Conservation (phyloP, 768 basidiomycete genomes). For the Brasilioporus rufonigricans region DNA sequence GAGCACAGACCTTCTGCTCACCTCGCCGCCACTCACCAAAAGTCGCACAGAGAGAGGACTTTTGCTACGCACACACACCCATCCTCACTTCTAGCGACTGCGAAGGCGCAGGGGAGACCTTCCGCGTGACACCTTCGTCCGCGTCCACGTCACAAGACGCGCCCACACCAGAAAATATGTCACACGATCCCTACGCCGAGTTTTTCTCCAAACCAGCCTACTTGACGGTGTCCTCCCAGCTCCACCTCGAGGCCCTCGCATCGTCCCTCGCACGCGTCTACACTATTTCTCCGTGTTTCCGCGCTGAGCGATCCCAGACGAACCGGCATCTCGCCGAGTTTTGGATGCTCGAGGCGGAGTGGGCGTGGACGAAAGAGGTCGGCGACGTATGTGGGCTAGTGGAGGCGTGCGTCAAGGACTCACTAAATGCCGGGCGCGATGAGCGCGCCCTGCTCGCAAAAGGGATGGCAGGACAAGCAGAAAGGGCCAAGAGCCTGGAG, state of each 20-base stretch:
- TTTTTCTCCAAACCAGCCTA: conserved; percentile 79
- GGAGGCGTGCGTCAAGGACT: conserved; percentile 51
- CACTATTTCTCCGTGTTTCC: conserved; percentile 91
- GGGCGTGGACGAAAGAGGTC: conserved; percentile 56
- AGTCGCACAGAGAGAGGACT: conserved; percentile 62
- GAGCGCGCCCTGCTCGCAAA: conserved; percentile 35
- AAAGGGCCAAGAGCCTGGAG: conserved; percentile 35
- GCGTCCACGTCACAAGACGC: conserved; percentile 8
- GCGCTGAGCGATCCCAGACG: conserved; percentile 88
- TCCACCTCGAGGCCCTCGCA: conserved; percentile 89
- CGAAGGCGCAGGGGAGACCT: conserved; percentile 94
- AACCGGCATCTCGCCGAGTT: conserved; percentile 95
- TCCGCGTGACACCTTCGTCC: conserved; percentile 54
- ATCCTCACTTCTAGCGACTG: conserved; percentile 90
- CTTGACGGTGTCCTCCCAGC: conserved; percentile 93
- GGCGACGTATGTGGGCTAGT: conserved; percentile 53
- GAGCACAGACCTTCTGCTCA: neutral
- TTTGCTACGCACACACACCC: conserved; percentile 78
- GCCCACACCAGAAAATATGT: neutral
- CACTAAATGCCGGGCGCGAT: conserved; percentile 34
- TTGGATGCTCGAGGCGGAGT: conserved; percentile 99
- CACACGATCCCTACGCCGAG: conserved; percentile 33
- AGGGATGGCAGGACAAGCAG: conserved; percentile 31
- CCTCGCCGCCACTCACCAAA: conserved; percentile 15
- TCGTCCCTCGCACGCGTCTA: conserved; percentile 80